These are phyloP conservation scores for Barnettozyma hawaiiensis DNA, from an alignment of 1,139 yeast genomes.

Conservation along the genomic window DNA sequence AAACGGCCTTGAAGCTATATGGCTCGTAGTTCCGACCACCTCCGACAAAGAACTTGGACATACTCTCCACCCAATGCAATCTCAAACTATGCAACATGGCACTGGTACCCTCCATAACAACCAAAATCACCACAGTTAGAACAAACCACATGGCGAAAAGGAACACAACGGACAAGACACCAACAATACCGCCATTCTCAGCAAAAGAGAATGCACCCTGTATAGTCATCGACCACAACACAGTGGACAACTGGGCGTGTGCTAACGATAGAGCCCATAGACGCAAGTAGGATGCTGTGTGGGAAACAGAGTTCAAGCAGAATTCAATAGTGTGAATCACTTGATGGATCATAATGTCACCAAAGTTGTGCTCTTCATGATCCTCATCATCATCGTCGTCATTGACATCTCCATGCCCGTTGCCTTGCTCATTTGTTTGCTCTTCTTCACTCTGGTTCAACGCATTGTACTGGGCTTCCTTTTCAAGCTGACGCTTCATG, in stretches of 20 bases:
- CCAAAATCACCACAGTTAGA: constrained; percentile 83
- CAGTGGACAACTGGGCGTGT: constrained; percentile 94
- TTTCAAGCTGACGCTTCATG: constrained; percentile 39
- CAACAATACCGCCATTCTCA: constrained; percentile 44
- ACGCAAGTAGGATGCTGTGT: constrained; percentile 94
- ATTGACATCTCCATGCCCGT: constrained; percentile 12
- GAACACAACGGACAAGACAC: constrained; percentile 67
- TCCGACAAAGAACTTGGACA: constrained; percentile 96
- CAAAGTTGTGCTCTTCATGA: constrained; percentile 54
- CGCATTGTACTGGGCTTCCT: constrained; percentile 25
- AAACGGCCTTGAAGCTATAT: constrained; percentile 47
- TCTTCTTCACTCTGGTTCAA: constrained; percentile 9
- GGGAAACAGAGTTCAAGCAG: constrained; percentile 95
- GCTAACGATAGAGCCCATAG: constrained; percentile 97
- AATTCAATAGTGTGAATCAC: constrained; percentile 98
- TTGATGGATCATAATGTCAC: constrained; percentile 91
- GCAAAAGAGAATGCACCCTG: constrained; percentile 72
- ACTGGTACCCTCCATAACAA: constrained; percentile 97
- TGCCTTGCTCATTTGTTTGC: constrained; percentile 13
- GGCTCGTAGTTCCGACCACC: constrained; percentile 91
- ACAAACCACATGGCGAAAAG: constrained; percentile 94
- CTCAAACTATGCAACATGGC: constrained; percentile 98
- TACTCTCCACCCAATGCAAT: constrained; percentile 98
- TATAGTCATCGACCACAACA: constrained; percentile 83
- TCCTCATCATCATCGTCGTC: constrained; percentile 42